A percentile compares a stretch with the other conserved stretches of the same genome.
Evolutionary conservation across 768 basidiomycete genomes (phyloP).

Genomic region (Kondoa subrosea): DNA sequence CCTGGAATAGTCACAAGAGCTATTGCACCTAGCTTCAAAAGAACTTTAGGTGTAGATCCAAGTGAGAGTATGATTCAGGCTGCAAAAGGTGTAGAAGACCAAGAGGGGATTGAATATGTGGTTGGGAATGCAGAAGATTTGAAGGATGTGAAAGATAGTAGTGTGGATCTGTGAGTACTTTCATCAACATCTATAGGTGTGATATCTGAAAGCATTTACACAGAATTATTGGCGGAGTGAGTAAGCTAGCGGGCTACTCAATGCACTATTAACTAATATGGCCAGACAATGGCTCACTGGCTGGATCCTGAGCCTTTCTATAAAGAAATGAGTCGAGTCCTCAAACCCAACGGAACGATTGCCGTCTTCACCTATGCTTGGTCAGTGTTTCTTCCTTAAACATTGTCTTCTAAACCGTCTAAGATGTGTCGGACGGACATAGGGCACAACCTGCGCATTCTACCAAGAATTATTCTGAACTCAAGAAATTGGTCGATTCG

Average conservation of each 20-base stretch:
- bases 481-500: neutral
- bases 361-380: neutral
- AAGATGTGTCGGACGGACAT: neutral
- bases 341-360: neutral
- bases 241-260: too few species aligned
- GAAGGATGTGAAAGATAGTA: neutral
- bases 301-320: neutral
- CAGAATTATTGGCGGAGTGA: too few species aligned
- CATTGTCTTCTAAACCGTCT: neutral
- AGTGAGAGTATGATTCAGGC: neutral
- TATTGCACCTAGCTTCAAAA: neutral
- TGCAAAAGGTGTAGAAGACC: neutral
- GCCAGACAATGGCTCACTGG: neutral
- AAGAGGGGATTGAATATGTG: neutral
- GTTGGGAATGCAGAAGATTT: neutral
- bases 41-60: neutral
- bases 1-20: neutral
- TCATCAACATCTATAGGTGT: too few species aligned
- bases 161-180: neutral
- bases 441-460: neutral
- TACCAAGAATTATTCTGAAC: neutral
- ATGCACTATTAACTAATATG: too few species aligned
- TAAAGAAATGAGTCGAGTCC: neutral
- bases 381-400: neutral
- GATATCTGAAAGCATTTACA: too few species aligned